Evolutionary conservation across 352 stramenopile species (phyloP).

Genomic region (Blastocystis sp.): DNA sequence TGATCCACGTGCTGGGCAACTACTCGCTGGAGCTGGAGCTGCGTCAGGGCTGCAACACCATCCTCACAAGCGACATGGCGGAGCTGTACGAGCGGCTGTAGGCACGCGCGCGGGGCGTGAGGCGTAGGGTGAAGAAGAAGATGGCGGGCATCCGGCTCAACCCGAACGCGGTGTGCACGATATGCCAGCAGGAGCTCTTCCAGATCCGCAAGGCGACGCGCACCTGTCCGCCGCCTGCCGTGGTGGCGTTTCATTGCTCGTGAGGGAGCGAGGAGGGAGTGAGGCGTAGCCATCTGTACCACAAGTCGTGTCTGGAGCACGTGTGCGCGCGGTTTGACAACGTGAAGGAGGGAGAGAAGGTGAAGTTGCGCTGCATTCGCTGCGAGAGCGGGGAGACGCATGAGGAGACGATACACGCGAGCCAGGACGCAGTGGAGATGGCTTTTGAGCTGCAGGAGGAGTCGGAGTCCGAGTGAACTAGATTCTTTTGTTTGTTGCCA

Average conservation of each 20-base stretch:
- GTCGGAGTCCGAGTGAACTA: constrained; percentile 13
- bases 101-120: background rate
- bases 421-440: constrained; percentile 9
- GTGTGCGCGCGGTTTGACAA: constrained; percentile 46
- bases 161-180: constrained; percentile 40
- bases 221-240: constrained; percentile 41
- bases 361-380: constrained; percentile 63
- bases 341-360: constrained; percentile 26
- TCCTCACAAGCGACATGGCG: constrained; percentile 55
- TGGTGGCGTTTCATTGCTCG: constrained; percentile 50
- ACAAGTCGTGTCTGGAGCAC: constrained; percentile 41
- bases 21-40: constrained; percentile 70
- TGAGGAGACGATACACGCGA: background rate
- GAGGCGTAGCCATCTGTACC: constrained; percentile 25
- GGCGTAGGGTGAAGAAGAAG: constrained; percentile 46
- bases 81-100: constrained; percentile 65
- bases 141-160: constrained; percentile 56
- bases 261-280: background rate
- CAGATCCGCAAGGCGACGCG: constrained; percentile 61
- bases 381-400: constrained; percentile 56
- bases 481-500: constrained; percentile 20
- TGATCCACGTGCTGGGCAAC: constrained; percentile 67
- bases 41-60: constrained; percentile 70
- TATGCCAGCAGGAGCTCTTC: constrained; percentile 67
- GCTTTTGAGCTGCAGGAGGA: constrained; percentile 38